Percentiles rank a stretch among this genome's conserved stretches.
Evolutionary conservation across 2,329 filamentous ascomycete species (phyloP).

Genomic region (Pestalotiopsis sp.): DNA sequence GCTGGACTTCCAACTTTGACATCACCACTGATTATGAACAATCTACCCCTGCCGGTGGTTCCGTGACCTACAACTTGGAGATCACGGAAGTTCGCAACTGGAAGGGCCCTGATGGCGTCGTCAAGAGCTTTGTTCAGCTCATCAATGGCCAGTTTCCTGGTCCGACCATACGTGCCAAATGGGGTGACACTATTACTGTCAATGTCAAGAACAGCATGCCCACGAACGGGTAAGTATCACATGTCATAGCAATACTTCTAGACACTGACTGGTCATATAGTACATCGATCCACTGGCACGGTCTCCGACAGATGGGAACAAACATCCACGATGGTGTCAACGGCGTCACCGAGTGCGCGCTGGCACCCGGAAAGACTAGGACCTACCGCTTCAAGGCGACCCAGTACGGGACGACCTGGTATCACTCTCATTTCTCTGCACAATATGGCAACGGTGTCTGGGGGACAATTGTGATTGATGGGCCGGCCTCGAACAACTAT

Average conservation of each 20-base stretch:
- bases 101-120: constrained; percentile 25
- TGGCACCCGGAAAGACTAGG: constrained; percentile 22
- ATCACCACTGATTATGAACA: constrained; percentile 30
- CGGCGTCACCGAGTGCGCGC: constrained; percentile 39
- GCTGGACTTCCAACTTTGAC: constrained; percentile 27
- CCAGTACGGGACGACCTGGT: constrained; percentile 33
- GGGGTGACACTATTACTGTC: constrained; percentile 65
- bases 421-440: constrained; percentile 48
- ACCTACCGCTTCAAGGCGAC: constrained; percentile 26
- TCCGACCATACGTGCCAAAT: constrained; percentile 66
- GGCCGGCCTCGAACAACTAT: constrained; percentile 41
- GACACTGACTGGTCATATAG: not conserved
- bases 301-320: not conserved
- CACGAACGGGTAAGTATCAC: constrained; percentile 40
- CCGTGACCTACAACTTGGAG: constrained; percentile 23
- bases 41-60: constrained; percentile 20
- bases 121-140: constrained; percentile 51
- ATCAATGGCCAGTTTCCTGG: constrained; percentile 70
- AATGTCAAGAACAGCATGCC: constrained; percentile 72
- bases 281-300: constrained; percentile 11
- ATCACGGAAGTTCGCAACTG: constrained; percentile 27
- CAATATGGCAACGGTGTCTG: constrained; percentile 50
- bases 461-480: constrained; percentile 50
- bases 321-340: constrained; percentile 37
- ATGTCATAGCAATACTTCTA: constrained; percentile 31